Conservation (phyloP, 306 rosid genomes). For the Arachis hypogaea region DNA sequence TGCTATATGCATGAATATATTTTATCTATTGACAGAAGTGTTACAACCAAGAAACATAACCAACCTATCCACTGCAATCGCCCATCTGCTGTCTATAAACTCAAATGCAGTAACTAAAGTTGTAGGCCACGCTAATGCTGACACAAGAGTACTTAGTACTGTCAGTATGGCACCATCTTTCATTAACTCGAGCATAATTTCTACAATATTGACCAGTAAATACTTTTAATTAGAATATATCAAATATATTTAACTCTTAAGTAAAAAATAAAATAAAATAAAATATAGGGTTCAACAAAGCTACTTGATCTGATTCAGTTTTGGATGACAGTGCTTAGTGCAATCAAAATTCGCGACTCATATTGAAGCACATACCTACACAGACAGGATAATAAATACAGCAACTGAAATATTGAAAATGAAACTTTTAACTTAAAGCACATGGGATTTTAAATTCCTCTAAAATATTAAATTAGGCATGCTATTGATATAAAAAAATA, state of each 20-base stretch:
- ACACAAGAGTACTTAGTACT: slow-evolving; percentile 45
- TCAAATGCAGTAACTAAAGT: slow-evolving; percentile 56
- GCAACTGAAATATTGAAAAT: slow-evolving; percentile 27
- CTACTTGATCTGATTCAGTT: slow-evolving; percentile 70
- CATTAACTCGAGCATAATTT: no score
- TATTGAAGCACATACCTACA: slow-evolving; percentile 63
- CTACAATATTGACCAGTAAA: no score
- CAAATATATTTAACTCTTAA: slow-evolving; percentile 26
- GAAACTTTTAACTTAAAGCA: slow-evolving; percentile 25
- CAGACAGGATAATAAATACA: slow-evolving; percentile 36
- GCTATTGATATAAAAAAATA: no score
- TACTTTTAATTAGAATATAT: slow-evolving; percentile 2
- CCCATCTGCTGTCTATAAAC: slow-evolving; percentile 74
- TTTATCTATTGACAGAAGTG: slow-evolving; percentile 12
- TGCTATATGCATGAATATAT: background rate
- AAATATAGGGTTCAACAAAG: slow-evolving; percentile 31
- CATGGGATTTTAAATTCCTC: slow-evolving; percentile 16
- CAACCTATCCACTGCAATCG: slow-evolving; percentile 69
- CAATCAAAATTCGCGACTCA: slow-evolving; percentile 61
- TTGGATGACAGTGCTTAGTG: slow-evolving; percentile 63
- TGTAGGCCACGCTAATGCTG: slow-evolving; percentile 77
- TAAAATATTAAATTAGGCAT: background rate
- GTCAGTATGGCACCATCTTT: no score
- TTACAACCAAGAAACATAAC: slow-evolving; percentile 29
- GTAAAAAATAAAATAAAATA: background rate